These are phyloP conservation scores for Albatrellus ellisii DNA, from an alignment of 768 basidiomycete species.

Conservation along the genomic window DNA sequence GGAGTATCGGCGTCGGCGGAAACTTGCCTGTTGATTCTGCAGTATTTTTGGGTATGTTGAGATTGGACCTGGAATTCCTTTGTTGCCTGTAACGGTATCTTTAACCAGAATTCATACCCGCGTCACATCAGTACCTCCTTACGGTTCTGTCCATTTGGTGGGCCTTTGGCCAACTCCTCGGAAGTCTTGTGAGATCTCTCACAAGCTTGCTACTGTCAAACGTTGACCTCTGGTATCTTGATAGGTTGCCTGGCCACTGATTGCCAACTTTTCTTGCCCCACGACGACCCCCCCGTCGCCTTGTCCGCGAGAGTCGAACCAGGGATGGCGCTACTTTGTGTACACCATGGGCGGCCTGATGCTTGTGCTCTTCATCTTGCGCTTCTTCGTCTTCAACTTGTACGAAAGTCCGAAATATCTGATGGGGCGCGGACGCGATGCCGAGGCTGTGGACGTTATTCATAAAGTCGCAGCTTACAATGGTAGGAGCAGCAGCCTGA, in stretches of 20 bases:
- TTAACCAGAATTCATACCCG: slow-evolving; percentile 50
- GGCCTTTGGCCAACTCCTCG: slow-evolving; percentile 63
- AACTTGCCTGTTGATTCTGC: slow-evolving; percentile 68
- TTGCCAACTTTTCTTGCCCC: slow-evolving; percentile 55
- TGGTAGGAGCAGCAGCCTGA: slow-evolving; percentile 33
- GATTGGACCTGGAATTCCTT: too few relatives aligned
- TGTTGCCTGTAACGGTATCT: background rate
- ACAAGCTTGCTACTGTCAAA: background rate
- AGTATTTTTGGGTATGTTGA: slow-evolving; percentile 49
- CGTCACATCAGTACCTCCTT: slow-evolving; percentile 61
- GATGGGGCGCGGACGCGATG: slow-evolving; percentile 53
- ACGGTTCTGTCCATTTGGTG: slow-evolving; percentile 72
- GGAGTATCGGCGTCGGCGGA: slow-evolving; percentile 62
- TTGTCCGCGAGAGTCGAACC: slow-evolving; percentile 38
- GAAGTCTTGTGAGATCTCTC: slow-evolving; percentile 26
- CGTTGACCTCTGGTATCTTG: background rate
- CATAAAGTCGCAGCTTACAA: slow-evolving; percentile 52
- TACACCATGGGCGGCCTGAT: slow-evolving; percentile 62
- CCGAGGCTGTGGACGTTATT: slow-evolving; percentile 45
- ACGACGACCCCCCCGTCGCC: slow-evolving; percentile 17
- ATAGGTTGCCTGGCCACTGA: slow-evolving; percentile 61
- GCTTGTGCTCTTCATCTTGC: slow-evolving; percentile 44
- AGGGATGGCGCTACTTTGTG: slow-evolving; percentile 71
- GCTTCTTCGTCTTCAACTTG: slow-evolving; percentile 55
- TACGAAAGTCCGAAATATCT: slow-evolving; percentile 63